These are phyloP conservation scores for Malassezia caprae DNA, from an alignment of 1,284 basidiomycete species.

Conservation along the genomic window DNA sequence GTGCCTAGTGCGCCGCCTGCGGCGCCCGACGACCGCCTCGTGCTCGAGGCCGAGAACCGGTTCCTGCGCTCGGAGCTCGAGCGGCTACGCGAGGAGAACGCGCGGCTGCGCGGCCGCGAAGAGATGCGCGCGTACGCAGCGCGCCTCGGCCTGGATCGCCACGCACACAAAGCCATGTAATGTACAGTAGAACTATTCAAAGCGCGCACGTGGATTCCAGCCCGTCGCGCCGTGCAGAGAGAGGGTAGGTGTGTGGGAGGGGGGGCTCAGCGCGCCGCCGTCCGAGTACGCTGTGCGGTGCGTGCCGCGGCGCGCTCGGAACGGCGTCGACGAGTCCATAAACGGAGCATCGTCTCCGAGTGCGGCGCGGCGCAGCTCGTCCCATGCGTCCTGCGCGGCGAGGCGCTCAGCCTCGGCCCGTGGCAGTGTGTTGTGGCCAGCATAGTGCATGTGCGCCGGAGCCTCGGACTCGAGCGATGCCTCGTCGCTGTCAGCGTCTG, in stretches of 20 bases:
- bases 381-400: constrained; percentile 8
- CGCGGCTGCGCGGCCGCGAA: constrained; percentile 28
- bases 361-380: constrained; percentile 6
- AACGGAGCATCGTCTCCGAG: background rate
- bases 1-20: constrained; percentile 17
- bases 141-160: constrained; percentile 3
- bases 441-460: constrained; percentile 2
- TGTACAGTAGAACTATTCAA: background rate
- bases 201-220: background rate
- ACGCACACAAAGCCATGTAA: background rate
- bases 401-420: constrained; percentile 2
- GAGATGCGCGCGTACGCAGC: constrained; percentile 21
- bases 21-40: constrained; percentile 12
- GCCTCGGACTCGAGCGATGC: background rate
- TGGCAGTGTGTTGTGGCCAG: background rate
- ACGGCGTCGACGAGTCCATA: background rate
- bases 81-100: constrained; percentile 32
- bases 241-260: background rate
- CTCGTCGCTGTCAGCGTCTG: background rate
- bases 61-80: constrained; percentile 33
- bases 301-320: background rate
- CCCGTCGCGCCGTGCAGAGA: background rate
- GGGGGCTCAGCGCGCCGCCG: background rate
- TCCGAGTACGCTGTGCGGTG: constrained; percentile 7
- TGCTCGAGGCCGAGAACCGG: constrained; percentile 30